These are phyloP conservation scores for Tritrichomonas musculus DNA, from an alignment of 208 protist species.

Conservation along the genomic window DNA sequence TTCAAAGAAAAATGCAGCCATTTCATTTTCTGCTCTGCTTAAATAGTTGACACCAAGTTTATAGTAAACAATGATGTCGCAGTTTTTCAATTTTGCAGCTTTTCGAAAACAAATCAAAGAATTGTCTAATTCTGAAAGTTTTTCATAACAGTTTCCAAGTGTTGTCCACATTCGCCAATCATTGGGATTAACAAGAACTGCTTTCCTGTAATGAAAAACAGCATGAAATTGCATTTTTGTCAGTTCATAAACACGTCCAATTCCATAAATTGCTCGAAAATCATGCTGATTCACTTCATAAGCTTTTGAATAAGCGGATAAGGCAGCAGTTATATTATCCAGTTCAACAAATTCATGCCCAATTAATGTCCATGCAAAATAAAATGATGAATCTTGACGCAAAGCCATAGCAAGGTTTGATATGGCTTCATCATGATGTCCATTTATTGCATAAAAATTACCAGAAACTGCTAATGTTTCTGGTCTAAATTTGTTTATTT, in stretches of 20 bases:
- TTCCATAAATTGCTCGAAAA: conserved; percentile 10
- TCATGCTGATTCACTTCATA: neutral
- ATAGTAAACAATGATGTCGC: neutral
- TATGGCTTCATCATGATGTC: conserved; percentile 19
- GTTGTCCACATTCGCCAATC: conserved; percentile 20
- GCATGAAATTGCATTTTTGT: neutral
- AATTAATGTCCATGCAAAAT: neutral
- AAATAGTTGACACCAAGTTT: neutral
- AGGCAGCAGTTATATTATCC: neutral
- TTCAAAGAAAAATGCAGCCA: conserved; percentile 7
- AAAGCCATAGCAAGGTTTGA: neutral
- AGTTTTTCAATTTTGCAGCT: neutral
- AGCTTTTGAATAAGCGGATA: neutral
- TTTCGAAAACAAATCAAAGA: conserved; percentile 11
- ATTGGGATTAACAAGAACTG: neutral
- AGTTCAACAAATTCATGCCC: conserved; percentile 35
- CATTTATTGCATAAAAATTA: conserved; percentile 7
- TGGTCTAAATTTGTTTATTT: conserved; percentile 32
- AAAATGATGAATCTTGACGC: neutral
- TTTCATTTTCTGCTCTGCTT: neutral
- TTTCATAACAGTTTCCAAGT: conserved; percentile 26
- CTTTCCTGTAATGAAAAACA: conserved; percentile 8
- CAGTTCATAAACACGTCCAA: conserved; percentile 28
- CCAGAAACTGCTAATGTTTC: neutral
- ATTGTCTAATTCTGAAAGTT: neutral